A percentile compares a stretch with the other conserved stretches of the same genome.
Evolutionary conservation across 495 filamentous ascomycete genomes (phyloP).

Genomic region (Glonium stellatum): DNA sequence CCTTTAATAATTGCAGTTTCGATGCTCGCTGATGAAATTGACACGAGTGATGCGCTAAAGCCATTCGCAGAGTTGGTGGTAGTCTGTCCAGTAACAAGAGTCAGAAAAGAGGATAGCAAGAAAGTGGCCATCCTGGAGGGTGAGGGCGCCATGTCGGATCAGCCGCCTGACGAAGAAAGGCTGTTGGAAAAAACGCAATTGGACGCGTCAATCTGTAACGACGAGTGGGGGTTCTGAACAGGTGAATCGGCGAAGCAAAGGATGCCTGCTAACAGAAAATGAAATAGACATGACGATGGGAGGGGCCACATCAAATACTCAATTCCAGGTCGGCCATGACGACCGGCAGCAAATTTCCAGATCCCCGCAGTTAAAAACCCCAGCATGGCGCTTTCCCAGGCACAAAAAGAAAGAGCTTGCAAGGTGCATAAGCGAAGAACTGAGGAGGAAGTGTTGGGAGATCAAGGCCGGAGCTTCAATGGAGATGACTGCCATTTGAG

Average conservation of each 20-base stretch:
- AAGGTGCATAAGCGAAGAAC: constrained; percentile 21
- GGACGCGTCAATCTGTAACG: background rate
- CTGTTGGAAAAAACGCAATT: background rate
- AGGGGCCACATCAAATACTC: constrained; percentile 1
- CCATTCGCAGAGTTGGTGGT: constrained; percentile 8
- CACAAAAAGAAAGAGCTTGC: constrained; percentile 14
- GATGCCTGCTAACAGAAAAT: background rate
- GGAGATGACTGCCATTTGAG: background rate
- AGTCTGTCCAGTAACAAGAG: constrained; percentile 16
- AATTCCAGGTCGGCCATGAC: background rate
- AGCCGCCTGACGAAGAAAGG: background rate
- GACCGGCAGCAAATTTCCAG: background rate
- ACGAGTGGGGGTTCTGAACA: background rate
- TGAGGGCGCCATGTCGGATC: constrained; percentile 15
- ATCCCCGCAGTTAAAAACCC: constrained; percentile 18
- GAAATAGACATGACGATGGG: constrained; percentile 1
- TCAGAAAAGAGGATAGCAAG: constrained; percentile 3
- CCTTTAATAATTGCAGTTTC: constrained; percentile 2
- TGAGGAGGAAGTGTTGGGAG: constrained; percentile 9
- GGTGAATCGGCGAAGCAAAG: background rate
- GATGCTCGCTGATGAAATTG: background rate
- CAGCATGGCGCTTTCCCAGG: constrained; percentile 17
- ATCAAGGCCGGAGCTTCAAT: background rate
- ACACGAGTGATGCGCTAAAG: background rate
- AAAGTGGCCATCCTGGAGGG: constrained; percentile 3